Evolutionary conservation across 108 stramenopile genomes (phyloP).

Genomic region (Stephanodiscus minutulus): DNA sequence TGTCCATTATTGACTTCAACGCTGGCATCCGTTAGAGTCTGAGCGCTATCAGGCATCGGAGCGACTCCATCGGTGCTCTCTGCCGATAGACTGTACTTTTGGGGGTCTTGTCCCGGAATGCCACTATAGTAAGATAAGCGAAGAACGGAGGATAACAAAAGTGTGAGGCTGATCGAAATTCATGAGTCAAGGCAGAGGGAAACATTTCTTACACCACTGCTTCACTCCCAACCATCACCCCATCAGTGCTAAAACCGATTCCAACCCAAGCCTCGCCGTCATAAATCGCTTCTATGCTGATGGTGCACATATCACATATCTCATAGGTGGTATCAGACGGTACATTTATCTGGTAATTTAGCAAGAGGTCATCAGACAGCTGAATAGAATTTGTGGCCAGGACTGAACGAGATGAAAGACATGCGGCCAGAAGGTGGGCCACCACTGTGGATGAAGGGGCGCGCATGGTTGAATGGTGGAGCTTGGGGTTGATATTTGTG

Average conservation of each 20-base stretch:
- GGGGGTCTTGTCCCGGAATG: constrained; percentile 25
- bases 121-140: no score
- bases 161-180: no score
- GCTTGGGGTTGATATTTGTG: no score
- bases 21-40: constrained; percentile 65
- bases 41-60: constrained; percentile 45
- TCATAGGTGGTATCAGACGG: constrained; percentile 8
- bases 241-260: constrained; percentile 29
- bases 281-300: constrained; percentile 13
- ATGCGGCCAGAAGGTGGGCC: background rate
- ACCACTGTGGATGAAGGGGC: background rate
- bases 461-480: no score
- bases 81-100: constrained; percentile 55
- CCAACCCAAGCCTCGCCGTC: constrained; percentile 38
- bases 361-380: constrained; percentile 3
- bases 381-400: background rate
- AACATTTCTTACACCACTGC: constrained; percentile 35
- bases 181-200: no score
- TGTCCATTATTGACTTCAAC: constrained; percentile 41
- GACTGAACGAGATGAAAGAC: background rate
- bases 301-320: constrained; percentile 1
- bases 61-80: constrained; percentile 31
- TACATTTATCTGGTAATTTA: constrained; percentile 8
- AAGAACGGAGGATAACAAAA: no score
- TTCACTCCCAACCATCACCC: constrained; percentile 29